phyloP scores from a whole-genome alignment of 1,284 basidiomycete genomes.

The Fomitopsis pinicola region DNA sequence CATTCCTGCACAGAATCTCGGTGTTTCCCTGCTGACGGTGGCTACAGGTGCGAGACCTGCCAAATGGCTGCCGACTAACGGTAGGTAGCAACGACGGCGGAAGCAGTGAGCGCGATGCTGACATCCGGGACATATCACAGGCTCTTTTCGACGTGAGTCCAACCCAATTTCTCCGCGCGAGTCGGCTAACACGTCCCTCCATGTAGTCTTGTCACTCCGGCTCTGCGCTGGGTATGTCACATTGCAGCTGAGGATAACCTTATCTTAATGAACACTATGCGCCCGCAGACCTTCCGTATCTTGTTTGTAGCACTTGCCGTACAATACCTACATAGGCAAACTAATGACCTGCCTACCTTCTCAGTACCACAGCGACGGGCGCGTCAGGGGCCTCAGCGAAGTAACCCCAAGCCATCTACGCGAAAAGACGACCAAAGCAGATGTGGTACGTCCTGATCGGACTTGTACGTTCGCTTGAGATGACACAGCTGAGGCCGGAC shows the following conservation, averaged over 20 bases:
- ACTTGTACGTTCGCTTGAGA: no score
- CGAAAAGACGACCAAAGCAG: conserved; percentile 39
- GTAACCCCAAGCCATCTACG: conserved; percentile 33
- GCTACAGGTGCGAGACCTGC: conserved; percentile 51
- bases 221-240: conserved; percentile 48
- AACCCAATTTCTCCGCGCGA: background rate
- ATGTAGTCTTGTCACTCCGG: conserved; percentile 60
- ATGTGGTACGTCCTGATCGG: conserved; percentile 41
- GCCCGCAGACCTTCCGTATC: conserved; percentile 53
- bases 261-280: background rate
- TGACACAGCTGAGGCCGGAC: no score
- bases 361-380: conserved; percentile 61
- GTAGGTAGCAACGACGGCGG: conserved; percentile 34
- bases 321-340: background rate
- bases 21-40: background rate
- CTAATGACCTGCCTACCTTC: background rate
- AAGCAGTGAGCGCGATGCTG: background rate
- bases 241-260: no score
- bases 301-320: conserved; percentile 33
- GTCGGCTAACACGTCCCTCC: background rate
- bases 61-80: conserved; percentile 64
- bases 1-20: background rate
- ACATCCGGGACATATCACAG: conserved; percentile 29
- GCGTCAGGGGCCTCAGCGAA: conserved; percentile 43
- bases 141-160: conserved; percentile 63